Evolutionary conservation across 768 basidiomycete species (phyloP).

Genomic region (Chalciporus piperatus): DNA sequence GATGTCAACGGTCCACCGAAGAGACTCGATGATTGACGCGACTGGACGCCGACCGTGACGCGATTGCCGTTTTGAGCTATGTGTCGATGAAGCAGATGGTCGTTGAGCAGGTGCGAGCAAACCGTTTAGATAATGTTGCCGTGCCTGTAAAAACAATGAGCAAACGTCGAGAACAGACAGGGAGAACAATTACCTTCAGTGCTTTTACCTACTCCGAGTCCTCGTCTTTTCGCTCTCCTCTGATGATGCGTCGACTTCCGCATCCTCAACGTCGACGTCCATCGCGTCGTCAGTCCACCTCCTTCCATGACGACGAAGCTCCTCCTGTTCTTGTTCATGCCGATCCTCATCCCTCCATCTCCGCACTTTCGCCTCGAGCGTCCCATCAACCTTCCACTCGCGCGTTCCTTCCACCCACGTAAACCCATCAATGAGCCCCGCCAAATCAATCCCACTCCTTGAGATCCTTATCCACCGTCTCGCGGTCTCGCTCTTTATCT

Average conservation of each 20-base stretch:
- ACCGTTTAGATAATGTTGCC: constrained; percentile 68
- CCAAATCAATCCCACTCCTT: constrained; percentile 66
- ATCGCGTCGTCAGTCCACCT: constrained; percentile 67
- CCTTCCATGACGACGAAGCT: constrained; percentile 56
- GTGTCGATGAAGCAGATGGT: constrained; percentile 22
- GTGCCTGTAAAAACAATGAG: constrained; percentile 45
- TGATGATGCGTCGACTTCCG: constrained; percentile 44
- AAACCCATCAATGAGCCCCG: constrained; percentile 73
- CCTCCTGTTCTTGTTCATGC: constrained; percentile 65
- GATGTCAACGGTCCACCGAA: constrained; percentile 83
- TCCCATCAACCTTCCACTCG: constrained; percentile 63
- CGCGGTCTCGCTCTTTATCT: constrained; percentile 37
- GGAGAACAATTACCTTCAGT: constrained; percentile 58
- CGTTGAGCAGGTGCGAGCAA: constrained; percentile 53
- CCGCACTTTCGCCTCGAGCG: constrained; percentile 63
- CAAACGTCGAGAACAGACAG: constrained; percentile 3
- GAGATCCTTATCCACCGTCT: constrained; percentile 75
- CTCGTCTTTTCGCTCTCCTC: constrained; percentile 53
- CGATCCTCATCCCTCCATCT: constrained; percentile 70
- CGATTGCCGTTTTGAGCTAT: constrained; percentile 27
- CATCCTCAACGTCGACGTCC: constrained; percentile 65
- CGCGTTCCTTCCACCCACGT: constrained; percentile 57
- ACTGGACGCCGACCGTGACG: constrained; percentile 48
- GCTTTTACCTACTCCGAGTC: constrained; percentile 72
- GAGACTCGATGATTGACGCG: constrained; percentile 70